These are phyloP conservation scores for Phallus indusiatus DNA, from an alignment of 768 basidiomycete genomes.

Conservation along the genomic window DNA sequence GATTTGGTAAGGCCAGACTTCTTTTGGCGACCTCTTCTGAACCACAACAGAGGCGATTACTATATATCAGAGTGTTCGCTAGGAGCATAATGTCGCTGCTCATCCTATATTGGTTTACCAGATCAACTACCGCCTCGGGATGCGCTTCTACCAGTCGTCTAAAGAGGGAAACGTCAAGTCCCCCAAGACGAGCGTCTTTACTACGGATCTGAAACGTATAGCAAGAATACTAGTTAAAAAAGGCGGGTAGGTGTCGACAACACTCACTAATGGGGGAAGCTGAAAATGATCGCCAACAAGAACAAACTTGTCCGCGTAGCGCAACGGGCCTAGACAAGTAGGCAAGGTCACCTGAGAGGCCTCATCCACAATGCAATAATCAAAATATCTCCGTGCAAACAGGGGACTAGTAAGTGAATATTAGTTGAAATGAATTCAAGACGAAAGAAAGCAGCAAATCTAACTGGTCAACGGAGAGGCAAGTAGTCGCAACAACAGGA, in stretches of 20 bases:
- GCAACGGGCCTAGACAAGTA: slow-evolving; percentile 87
- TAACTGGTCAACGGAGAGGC: slow-evolving; percentile 88
- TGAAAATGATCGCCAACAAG: slow-evolving; percentile 98
- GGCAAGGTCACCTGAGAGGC: slow-evolving; percentile 97
- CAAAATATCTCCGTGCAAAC: slow-evolving; percentile 78
- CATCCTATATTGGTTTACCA: slow-evolving; percentile 92
- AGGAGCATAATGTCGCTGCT: slow-evolving; percentile 91
- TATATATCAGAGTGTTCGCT: slow-evolving; percentile 81
- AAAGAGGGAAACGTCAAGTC: slow-evolving; percentile 86
- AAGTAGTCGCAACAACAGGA: slow-evolving; percentile 93
- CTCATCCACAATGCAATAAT: slow-evolving; percentile 97
- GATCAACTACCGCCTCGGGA: slow-evolving; percentile 74
- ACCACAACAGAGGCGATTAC: slow-evolving; percentile 69
- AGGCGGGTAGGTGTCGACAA: not conserved
- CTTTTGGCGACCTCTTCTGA: slow-evolving; percentile 57
- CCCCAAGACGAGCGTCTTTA: slow-evolving; percentile 66
- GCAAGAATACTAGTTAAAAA: not conserved
- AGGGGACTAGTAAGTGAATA: slow-evolving; percentile 50
- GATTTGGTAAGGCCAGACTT: slow-evolving; percentile 44
- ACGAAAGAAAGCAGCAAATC: slow-evolving; percentile 21
- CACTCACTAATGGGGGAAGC: slow-evolving; percentile 79
- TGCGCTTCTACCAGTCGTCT: slow-evolving; percentile 81
- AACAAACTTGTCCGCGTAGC: slow-evolving; percentile 83
- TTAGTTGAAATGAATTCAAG: slow-evolving; percentile 2
- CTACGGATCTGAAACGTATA: slow-evolving; percentile 58